Base-by-base conservation (phyloP, 768 basidiomycete species). In the Hirschioporus abietinus region DNA sequence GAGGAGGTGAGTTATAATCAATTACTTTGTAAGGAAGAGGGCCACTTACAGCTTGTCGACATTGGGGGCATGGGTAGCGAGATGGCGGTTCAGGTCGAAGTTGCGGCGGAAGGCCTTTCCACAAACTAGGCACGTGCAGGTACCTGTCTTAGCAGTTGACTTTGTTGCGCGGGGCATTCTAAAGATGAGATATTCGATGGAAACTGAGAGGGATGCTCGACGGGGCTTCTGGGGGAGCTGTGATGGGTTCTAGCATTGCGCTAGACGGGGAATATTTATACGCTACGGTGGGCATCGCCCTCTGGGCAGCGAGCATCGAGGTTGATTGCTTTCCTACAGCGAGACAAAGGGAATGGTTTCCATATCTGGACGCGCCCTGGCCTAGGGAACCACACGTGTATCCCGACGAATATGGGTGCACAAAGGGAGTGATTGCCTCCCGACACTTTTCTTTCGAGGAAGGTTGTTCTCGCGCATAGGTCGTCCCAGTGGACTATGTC, bases 381-480 rank as follows among this genome's bases (percentile, higher is more conserved):
- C 42, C 42, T 52, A 12, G 42, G 20, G 42, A 6, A 10, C 42
- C 12, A 52, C 42, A 52, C 42, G 42, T 52, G 42, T 52, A 52
- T 52, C 15, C 42, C 42, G 42, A 52, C 42, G 42, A 52, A 52
- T 52, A 20, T 52, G 42, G 42, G 42, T 1, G 42, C 42, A 52
- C 42, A 52, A 52, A 52, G 42, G 42, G 42, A 52, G 42, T 52
- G 42, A 52, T 52, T 52, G 42, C 42, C 42, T 52, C 42, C 42
- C 4, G 42, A 52, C 42, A 52, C 42, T 52, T 52, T 52, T 52
- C 42, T 52, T 52, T 20, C 42, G 5, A 52, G 42, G 42, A 52
- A 52, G 42, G 42, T 52, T 20, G 20, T 52, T 52, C 42, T 52
- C 42, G 42, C 42, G 42, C 42, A 52, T 52, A 52, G 42, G 42